Percentiles rank a stretch among this genome's conserved stretches.
phyloP scores from a whole-genome alignment of 495 filamentous ascomycete species.

The Massariosphaeria phaeospora region DNA sequence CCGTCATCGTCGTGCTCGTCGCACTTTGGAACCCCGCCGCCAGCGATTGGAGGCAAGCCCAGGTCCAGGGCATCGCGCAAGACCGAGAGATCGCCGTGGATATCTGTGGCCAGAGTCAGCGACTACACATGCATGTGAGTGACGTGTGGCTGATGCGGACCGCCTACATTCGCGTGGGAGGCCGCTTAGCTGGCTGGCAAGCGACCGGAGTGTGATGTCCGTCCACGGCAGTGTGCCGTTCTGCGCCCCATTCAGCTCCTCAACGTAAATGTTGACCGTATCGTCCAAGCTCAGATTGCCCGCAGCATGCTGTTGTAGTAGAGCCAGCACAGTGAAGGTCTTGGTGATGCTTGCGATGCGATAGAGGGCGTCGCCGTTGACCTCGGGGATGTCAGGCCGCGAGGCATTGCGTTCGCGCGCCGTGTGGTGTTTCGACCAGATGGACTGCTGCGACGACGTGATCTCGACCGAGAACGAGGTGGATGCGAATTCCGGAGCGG shows the following conservation, averaged over 20 bases:
- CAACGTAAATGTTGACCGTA: constrained; percentile 34
- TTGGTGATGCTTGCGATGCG: constrained; percentile 41
- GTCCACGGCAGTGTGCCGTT: constrained; percentile 36
- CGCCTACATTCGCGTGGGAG: constrained; percentile 36
- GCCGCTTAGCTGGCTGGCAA: constrained; percentile 40
- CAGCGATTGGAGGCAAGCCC: constrained; percentile 35
- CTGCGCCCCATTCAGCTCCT: constrained; percentile 27
- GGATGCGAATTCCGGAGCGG: constrained; percentile 19
- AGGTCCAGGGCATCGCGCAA: constrained; percentile 1
- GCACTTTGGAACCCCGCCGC: constrained; percentile 29
- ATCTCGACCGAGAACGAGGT: constrained; percentile 38
- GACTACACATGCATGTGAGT: background rate
- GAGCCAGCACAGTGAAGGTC: constrained; percentile 37
- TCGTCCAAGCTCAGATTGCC: constrained; percentile 39
- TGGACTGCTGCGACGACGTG: constrained; percentile 34
- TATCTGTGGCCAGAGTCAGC: constrained; percentile 17
- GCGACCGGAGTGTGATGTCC: constrained; percentile 38
- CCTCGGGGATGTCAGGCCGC: constrained; percentile 28
- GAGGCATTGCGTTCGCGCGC: constrained; percentile 33
- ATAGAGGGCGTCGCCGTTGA: constrained; percentile 37
- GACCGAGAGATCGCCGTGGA: constrained; percentile 30
- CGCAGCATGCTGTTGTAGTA: constrained; percentile 38
- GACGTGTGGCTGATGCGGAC: background rate
- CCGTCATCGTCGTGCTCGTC: constrained; percentile 30
- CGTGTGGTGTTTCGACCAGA: constrained; percentile 38